These are phyloP conservation scores for Endoconidiophora polonica DNA, from an alignment of 2,329 filamentous ascomycete species.

Conservation along the genomic window DNA sequence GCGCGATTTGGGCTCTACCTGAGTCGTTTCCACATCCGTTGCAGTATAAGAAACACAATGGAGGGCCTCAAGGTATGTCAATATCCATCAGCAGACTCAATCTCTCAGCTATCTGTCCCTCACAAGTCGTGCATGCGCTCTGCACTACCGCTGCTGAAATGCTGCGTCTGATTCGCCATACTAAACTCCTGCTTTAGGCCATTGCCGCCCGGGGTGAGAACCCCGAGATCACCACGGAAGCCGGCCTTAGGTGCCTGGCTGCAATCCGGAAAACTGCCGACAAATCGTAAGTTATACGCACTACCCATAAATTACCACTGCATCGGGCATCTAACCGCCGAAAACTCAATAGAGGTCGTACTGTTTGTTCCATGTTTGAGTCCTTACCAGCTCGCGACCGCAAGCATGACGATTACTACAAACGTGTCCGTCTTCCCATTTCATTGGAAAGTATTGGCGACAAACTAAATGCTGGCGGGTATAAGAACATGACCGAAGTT, in stretches of 20 bases:
- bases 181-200: conserved; percentile 28
- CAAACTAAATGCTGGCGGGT: conserved; percentile 53
- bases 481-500: conserved; percentile 53
- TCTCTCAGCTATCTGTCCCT: too few relatives aligned
- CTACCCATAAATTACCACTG: neutral
- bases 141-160: too few relatives aligned
- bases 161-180: conserved; percentile 7
- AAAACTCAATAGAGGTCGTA: conserved; percentile 40
- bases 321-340: conserved; percentile 15
- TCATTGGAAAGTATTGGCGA: conserved; percentile 61
- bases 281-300: conserved; percentile 48
- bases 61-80: conserved; percentile 10
- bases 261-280: conserved; percentile 61
- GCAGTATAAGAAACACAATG: conserved; percentile 9
- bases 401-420: conserved; percentile 56
- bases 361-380: conserved; percentile 60
- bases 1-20: neutral
- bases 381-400: conserved; percentile 46
- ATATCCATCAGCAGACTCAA: neutral
- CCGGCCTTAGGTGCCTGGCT: conserved; percentile 57
- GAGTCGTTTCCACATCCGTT: conserved; percentile 3
- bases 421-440: conserved; percentile 59
- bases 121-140: neutral
- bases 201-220: conserved; percentile 37
- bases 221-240: conserved; percentile 49